Base-by-base conservation (phyloP, 345 rosid species). In the Reutealis trisperma region DNA sequence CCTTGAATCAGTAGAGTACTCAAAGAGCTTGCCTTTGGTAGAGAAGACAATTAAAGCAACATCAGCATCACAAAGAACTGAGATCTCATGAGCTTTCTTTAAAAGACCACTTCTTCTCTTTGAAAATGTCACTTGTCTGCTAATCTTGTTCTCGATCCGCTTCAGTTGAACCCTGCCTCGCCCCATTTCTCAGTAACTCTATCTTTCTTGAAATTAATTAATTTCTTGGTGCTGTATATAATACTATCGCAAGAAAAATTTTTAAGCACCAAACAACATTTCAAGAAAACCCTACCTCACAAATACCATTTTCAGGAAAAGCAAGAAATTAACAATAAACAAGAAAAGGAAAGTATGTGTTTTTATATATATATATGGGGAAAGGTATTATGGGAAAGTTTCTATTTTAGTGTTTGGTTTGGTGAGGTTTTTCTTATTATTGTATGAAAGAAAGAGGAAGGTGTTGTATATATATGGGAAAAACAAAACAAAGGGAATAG, bases 61-160 rank as follows among this genome's bases (percentile, higher is more conserved):
- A 8, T 91, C 90, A 78, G 94, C 97, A 57, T 93, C 97, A 41
- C 96, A 93, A 19, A 93, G 85, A 55, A 93, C 90, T 42, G 97
- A 91, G 90, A 93, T 93, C 94, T 93, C 97, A 64, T 88, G 89
- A 77, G 96, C 94, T 82, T 93, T 93, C 92, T 93, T 93, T 15
- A 91, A 83, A 77, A 93, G 76, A 34, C 97, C 95, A 63, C 85
- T 80, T 78, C 97, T 85, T 67, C 97, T 83, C 89, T 93, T 93
- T 4, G 97, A 93, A 82, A 93, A 93, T 10, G 96, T 93, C 69
- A 93, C 98, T 82, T 93, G 98, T 74, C 98, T 86, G 75, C 90
- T 93, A 45, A 90, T 90, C 87, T 91, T 93, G 94, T 93, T 93
- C 88, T 93, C 98, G 84, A 93, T 91, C 93, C 92, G 87, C 91